Conservation (phyloP, 73 alveolate species). For the Blepharisma stoltei region DNA sequence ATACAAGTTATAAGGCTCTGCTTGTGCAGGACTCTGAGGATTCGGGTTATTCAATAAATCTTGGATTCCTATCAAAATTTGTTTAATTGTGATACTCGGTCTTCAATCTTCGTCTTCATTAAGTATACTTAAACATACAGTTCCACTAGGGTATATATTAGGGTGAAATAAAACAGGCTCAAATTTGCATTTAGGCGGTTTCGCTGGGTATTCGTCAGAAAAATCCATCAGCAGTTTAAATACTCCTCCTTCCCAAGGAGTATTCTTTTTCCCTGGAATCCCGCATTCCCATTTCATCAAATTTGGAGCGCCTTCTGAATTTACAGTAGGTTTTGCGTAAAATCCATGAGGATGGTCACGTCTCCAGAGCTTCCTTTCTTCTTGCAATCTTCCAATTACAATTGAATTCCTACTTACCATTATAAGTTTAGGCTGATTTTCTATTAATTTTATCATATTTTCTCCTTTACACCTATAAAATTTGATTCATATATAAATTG, state of each 20-base stretch:
- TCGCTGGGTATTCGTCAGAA: slow-evolving; percentile 90
- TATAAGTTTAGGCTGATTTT: no score
- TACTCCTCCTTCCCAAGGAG: slow-evolving; percentile 97
- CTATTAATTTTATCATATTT: no score
- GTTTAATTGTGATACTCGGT: slow-evolving; percentile 86
- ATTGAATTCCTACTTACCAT: not conserved
- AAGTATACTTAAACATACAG: slow-evolving; percentile 91
- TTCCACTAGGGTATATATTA: slow-evolving; percentile 94
- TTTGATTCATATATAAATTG: no score
- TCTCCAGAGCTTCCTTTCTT: slow-evolving; percentile 93
- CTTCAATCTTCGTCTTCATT: slow-evolving; percentile 99
- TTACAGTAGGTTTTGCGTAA: slow-evolving; percentile 73
- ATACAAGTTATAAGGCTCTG: slow-evolving; percentile 81
- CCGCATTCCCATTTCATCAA: slow-evolving; percentile 90
- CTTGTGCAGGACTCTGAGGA: slow-evolving; percentile 88
- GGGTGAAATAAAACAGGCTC: slow-evolving; percentile 84
- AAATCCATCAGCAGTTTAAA: slow-evolving; percentile 88
- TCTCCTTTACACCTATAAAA: no score
- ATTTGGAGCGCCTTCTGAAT: slow-evolving; percentile 63
- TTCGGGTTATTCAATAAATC: slow-evolving; percentile 89
- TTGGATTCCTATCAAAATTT: slow-evolving; percentile 84
- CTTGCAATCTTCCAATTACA: slow-evolving; percentile 50
- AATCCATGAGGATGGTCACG: slow-evolving; percentile 94
- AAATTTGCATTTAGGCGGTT: slow-evolving; percentile 97
- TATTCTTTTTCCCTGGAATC: slow-evolving; percentile 88